Conservation (phyloP, 1,284 basidiomycete genomes). For the Cryptococcus maquisensis region DNA sequence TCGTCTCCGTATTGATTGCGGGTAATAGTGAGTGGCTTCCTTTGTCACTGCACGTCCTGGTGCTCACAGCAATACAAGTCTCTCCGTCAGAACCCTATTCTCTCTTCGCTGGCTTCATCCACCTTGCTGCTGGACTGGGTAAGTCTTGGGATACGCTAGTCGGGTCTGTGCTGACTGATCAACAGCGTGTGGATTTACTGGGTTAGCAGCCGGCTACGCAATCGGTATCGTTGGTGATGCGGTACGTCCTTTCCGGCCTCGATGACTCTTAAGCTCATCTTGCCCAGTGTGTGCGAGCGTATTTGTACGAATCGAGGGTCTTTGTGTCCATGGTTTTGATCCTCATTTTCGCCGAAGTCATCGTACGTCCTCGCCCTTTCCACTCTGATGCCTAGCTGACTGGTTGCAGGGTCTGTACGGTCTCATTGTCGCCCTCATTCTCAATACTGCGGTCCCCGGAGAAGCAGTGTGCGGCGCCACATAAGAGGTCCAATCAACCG, state of each 20-base stretch:
- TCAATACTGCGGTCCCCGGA: constrained; percentile 49
- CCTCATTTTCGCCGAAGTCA: constrained; percentile 53
- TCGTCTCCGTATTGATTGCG: constrained; percentile 62
- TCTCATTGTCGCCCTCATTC: constrained; percentile 55
- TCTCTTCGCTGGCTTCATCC: constrained; percentile 83
- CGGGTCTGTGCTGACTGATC: background rate
- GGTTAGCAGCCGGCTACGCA: constrained; percentile 95
- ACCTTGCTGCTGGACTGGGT: constrained; percentile 85
- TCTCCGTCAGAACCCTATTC: constrained; percentile 56
- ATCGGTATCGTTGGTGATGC: constrained; percentile 95
- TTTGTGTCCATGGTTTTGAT: constrained; percentile 71
- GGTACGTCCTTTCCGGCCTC: constrained; percentile 52
- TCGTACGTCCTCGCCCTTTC: constrained; percentile 19
- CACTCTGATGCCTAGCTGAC: background rate
- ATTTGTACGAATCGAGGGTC: constrained; percentile 56
- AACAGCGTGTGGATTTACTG: constrained; percentile 78
- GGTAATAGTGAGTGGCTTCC: constrained; percentile 54
- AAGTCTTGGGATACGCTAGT: constrained; percentile 5
- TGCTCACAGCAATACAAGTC: constrained; percentile 53
- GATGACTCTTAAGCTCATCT: background rate
- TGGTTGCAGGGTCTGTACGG: constrained; percentile 52
- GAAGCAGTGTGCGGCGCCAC: constrained; percentile 31
- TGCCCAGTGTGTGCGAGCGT: constrained; percentile 52
- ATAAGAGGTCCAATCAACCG: background rate
- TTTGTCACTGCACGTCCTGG: background rate